Evolutionary conservation across 139 green algal genomes (phyloP), one percentile per base, ranked within the genome.

Genomic region (Tetraselmis chui): DNA sequence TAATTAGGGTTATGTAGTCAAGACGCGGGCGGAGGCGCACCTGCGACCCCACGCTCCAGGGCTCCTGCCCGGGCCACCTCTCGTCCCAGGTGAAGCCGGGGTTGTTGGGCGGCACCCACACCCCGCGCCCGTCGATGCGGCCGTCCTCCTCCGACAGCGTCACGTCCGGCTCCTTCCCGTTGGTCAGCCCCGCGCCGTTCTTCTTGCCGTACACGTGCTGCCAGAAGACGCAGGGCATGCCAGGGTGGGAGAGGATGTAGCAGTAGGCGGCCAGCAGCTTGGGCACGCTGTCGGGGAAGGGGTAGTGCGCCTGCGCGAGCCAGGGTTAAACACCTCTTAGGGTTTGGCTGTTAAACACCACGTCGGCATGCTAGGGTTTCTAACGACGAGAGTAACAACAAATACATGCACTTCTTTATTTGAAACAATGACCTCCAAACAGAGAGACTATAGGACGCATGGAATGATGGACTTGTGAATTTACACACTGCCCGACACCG

Each of bases 211-310:
- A 67, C 11, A 67, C 45, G 18, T 79, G 79, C 30, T 67, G 45
- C 45, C 45, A 67, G 45, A 67, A 67, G 45, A 67, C 45, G 45
- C 45, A 67, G 45, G 45, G 79, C 23, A 58, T 83, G 26, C 79
- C 79, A 22, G 82, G 82, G 59, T 86, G 82, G 31, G 82, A 82
- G 1, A 86, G 82, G 26, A 86, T 75, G 78, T 86, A 86, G 26
- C 30, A 77, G 59, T 86, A 32, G 1, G 75, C 82, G 26, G 79
- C 79, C 2, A 82, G 79, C 59, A 83, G 28, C 32, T 82, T 78
- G 26, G 80, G 67, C 1, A 82, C 32, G 58, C 23, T 31, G 32
- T 78, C 45, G 23, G 77, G 77, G 78, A 86, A 86, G 29, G 82
- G 82, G 29, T 80, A 86, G 59, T 86, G 82, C 18, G 77, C 78